These are phyloP conservation scores for Didymella keratinophila DNA, from an alignment of 2,329 filamentous ascomycete genomes.

Conservation along the genomic window DNA sequence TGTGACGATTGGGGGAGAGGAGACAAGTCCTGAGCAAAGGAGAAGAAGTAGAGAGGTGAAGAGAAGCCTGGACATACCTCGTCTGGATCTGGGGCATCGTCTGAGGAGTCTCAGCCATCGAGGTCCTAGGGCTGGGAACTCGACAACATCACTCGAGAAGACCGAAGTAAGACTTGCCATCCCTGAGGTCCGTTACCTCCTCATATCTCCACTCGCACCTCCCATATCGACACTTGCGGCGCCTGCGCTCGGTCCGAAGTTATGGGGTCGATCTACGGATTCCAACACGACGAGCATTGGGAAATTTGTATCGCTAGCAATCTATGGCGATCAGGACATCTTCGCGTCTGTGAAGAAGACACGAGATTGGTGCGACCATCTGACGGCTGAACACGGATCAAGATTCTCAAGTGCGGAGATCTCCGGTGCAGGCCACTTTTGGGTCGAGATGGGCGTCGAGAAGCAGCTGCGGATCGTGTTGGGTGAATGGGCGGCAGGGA, in stretches of 20 bases:
- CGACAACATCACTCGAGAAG: slow-evolving; percentile 17
- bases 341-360: slow-evolving; percentile 75
- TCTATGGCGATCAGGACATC: slow-evolving; percentile 78
- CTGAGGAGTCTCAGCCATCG: slow-evolving; percentile 43
- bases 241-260: slow-evolving; percentile 38
- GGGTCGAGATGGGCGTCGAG: slow-evolving; percentile 54
- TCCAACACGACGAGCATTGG: slow-evolving; percentile 29
- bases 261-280: slow-evolving; percentile 36
- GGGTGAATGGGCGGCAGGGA: slow-evolving; percentile 52
- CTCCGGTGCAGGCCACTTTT: slow-evolving; percentile 61
- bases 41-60: slow-evolving; percentile 53
- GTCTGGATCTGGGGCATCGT: slow-evolving; percentile 45
- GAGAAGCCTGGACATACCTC: slow-evolving; percentile 40
- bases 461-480: slow-evolving; percentile 51
- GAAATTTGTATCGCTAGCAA: slow-evolving; percentile 62
- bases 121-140: slow-evolving; percentile 21
- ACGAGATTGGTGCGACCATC: slow-evolving; percentile 68
- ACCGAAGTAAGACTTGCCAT: slow-evolving; percentile 17
- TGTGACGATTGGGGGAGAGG: slow-evolving; percentile 57
- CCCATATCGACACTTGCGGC: slow-evolving; percentile 52
- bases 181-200: slow-evolving; percentile 50
- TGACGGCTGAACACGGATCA: slow-evolving; percentile 50
- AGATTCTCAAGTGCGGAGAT: slow-evolving; percentile 56
- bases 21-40: slow-evolving; percentile 52
- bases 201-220: slow-evolving; percentile 58